phyloP scores from a whole-genome alignment of 441 rosid species.

The Viola pubescens region DNA sequence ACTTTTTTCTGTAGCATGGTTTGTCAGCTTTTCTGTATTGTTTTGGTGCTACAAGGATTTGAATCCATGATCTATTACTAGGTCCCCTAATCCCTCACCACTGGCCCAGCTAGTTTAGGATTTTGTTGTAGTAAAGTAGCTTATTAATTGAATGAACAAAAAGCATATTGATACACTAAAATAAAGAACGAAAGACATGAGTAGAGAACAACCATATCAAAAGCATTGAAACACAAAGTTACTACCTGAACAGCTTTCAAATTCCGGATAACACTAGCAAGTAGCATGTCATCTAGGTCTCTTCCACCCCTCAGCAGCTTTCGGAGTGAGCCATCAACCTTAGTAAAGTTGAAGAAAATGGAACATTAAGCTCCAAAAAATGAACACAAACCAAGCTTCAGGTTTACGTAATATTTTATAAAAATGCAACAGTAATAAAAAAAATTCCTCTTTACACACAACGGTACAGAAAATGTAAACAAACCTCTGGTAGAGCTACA shows the following conservation, averaged over 20 bases:
- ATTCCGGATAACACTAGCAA: conserved; percentile 69
- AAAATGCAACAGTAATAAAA: conserved; percentile 2
- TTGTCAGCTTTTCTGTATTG: too few species aligned
- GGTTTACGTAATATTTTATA: conserved; percentile 2
- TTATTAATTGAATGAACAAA: too few species aligned
- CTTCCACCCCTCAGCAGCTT: conserved; percentile 61
- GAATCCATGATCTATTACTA: neutral
- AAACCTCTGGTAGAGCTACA: conserved; percentile 72
- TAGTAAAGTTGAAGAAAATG: conserved; percentile 22
- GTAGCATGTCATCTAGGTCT: conserved; percentile 59
- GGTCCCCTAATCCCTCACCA: too few species aligned
- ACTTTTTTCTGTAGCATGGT: too few species aligned
- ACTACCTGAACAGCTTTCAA: conserved; percentile 69
- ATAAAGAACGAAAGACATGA: neutral
- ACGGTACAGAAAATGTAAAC: conserved; percentile 24
- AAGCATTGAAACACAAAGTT: conserved; percentile 14
- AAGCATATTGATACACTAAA: too few species aligned
- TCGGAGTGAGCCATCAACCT: conserved; percentile 56
- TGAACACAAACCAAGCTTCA: conserved; percentile 5
- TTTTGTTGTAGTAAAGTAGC: too few species aligned
- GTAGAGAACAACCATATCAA: conserved; percentile 9
- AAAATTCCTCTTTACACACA: neutral
- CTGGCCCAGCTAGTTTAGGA: too few species aligned
- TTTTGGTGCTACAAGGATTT: too few species aligned
- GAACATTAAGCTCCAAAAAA: conserved; percentile 18